Evolutionary conservation across 345 rosid genomes (phyloP).

Genomic region (Erodium maritimum): DNA sequence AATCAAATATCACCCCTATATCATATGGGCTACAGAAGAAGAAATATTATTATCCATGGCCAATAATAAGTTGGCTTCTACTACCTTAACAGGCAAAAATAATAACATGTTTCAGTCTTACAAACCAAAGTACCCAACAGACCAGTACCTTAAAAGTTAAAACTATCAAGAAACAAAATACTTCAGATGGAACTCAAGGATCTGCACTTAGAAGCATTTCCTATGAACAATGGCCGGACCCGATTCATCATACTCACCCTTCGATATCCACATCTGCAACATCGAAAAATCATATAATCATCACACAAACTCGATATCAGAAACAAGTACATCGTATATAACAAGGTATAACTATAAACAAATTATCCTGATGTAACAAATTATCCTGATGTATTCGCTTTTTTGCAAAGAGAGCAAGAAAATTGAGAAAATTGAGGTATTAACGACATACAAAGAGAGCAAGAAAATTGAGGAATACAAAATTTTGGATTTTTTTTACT

Average conservation of each 20-base stretch:
- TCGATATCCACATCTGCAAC: slow-evolving; percentile 41
- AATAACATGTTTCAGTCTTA: background rate
- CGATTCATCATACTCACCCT: slow-evolving; percentile 37
- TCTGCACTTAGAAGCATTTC: slow-evolving; percentile 26
- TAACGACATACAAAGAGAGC: no score
- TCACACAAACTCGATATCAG: background rate
- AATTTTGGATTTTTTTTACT: no score
- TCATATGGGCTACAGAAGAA: background rate
- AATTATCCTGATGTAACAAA: no score
- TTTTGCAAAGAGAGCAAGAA: no score
- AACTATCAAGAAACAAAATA: no score
- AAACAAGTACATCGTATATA: no score
- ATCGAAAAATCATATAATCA: background rate
- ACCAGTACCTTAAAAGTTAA: no score
- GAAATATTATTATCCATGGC: background rate
- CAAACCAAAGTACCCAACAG: background rate
- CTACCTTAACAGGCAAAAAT: background rate
- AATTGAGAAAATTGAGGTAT: no score
- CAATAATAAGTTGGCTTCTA: background rate
- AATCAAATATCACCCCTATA: background rate
- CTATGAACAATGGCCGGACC: slow-evolving; percentile 41
- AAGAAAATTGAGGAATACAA: no score
- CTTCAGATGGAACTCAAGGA: background rate
- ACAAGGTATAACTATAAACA: no score
- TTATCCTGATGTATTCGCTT: no score